phyloP scores from a whole-genome alignment of 495 filamentous ascomycete genomes.

The Apodospora peruviana region DNA sequence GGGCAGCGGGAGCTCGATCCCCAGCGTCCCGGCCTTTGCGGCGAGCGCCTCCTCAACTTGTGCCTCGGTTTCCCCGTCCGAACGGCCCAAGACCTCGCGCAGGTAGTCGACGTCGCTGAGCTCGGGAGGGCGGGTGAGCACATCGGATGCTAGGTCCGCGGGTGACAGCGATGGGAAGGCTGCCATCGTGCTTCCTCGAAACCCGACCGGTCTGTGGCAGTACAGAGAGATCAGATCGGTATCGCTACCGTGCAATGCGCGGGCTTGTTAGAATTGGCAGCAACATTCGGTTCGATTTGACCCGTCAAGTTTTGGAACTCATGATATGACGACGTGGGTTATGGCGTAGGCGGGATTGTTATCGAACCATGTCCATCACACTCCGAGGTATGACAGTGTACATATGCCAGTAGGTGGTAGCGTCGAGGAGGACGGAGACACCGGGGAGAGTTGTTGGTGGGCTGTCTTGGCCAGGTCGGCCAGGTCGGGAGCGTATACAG shows the following conservation, averaged over 20 bases:
- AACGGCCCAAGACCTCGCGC: conserved; percentile 36
- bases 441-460: not conserved
- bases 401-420: no score
- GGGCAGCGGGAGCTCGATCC: conserved; percentile 30
- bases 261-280: no score
- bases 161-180: conserved; percentile 11
- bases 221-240: not conserved
- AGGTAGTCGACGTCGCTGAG: conserved; percentile 37
- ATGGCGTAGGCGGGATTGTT: no score
- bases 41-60: conserved; percentile 32
- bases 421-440: not conserved
- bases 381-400: no score
- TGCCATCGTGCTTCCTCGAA: conserved; percentile 3
- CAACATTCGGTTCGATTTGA: no score
- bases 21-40: conserved; percentile 33
- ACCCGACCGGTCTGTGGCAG: no score
- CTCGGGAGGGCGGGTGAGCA: conserved; percentile 24
- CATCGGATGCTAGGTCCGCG: conserved; percentile 3
- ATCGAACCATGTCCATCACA: no score
- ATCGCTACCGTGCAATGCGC: no score
- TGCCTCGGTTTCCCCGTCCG: conserved; percentile 31
- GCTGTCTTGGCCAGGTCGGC: conserved; percentile 12
- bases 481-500: conserved; percentile 18
- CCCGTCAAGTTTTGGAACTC: no score
- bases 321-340: no score